phyloP scores from a whole-genome alignment of 805 yeast genomes.

The Saturnispora hagleri region DNA sequence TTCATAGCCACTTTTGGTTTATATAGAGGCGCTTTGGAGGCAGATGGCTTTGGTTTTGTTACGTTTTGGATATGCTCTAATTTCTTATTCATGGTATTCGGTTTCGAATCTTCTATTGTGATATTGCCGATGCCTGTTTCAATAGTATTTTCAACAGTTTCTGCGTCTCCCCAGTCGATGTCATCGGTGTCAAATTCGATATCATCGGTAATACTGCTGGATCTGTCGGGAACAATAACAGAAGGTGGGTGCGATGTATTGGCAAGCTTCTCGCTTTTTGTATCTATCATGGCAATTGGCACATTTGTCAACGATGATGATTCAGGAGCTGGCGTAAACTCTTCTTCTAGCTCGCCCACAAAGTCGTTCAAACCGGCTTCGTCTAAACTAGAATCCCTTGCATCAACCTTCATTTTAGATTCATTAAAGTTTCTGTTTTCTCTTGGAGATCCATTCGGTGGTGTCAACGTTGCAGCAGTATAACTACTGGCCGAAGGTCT shows the following conservation, averaged over 20 bases:
- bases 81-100: not conserved
- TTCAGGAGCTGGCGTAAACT: not conserved
- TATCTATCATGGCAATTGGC: not conserved
- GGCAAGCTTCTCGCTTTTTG: not conserved
- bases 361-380: not conserved
- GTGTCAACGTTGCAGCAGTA: not conserved
- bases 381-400: not conserved
- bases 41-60: not conserved
- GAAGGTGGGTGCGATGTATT: not conserved
- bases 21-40: no score
- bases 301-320: not conserved
- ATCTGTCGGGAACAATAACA: not conserved
- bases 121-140: not conserved
- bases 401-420: not conserved
- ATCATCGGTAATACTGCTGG: not conserved
- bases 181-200: conserved; percentile 14
- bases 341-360: not conserved
- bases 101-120: not conserved
- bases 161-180: conserved; percentile 24
- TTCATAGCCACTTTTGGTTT: not conserved
- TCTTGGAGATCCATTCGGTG: not conserved
- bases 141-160: conserved; percentile 7
- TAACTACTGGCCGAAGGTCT: not conserved
- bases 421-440: not conserved
- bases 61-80: no score